phyloP scores from a whole-genome alignment of 2,329 filamentous ascomycete genomes.

The Fusarium sp. region DNA sequence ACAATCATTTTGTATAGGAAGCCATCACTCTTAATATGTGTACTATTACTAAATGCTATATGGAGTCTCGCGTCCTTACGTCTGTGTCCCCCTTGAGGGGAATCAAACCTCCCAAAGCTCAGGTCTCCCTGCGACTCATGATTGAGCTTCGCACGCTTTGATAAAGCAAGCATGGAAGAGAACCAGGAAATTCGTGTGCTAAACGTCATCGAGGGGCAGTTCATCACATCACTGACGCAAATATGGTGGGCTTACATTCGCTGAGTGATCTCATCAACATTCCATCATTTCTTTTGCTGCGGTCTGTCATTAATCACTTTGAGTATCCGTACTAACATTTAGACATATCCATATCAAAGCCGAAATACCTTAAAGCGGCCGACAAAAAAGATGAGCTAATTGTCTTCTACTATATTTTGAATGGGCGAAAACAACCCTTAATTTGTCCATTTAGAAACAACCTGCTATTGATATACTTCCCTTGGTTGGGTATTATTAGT shows the following conservation, averaged over 20 bases:
- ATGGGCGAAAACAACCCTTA: neutral
- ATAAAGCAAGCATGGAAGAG: slow-evolving; percentile 23
- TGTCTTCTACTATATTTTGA: neutral
- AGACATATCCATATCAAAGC: neutral
- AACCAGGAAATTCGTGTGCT: slow-evolving; percentile 19
- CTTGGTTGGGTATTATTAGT: slow-evolving; percentile 4
- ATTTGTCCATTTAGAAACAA: neutral
- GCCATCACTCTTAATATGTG: too few species aligned
- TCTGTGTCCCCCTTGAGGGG: too few species aligned
- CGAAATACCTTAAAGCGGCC: neutral
- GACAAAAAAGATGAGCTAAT: neutral
- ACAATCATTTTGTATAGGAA: too few species aligned
- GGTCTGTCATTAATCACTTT: slow-evolving; percentile 14
- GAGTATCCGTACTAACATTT: neutral
- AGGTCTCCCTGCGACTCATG: slow-evolving; percentile 37
- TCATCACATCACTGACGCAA: slow-evolving; percentile 21
- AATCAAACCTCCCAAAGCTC: slow-evolving; percentile 23
- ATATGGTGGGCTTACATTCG: slow-evolving; percentile 28
- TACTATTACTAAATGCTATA: too few species aligned
- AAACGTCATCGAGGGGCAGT: slow-evolving; percentile 49
- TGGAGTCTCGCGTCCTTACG: too few species aligned
- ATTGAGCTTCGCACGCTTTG: slow-evolving; percentile 16
- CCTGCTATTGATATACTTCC: neutral
- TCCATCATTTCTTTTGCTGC: slow-evolving; percentile 23
- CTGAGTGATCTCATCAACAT: slow-evolving; percentile 39